Evolutionary conservation across 164 flowering plant species (phyloP).

Genomic region (Piper longum): DNA sequence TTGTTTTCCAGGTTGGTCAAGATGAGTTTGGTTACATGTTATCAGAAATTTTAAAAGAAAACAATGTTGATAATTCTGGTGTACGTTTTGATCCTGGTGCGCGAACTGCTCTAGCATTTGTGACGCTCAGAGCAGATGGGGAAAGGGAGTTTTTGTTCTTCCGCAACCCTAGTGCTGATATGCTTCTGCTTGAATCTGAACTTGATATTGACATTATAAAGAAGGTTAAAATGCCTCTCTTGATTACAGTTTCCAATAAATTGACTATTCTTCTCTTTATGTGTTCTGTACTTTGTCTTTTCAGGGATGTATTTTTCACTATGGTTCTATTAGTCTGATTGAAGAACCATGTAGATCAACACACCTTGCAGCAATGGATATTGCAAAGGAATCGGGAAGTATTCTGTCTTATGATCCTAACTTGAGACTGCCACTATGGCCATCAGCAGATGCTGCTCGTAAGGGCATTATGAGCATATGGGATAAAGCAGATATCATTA

Average conservation of each 20-base stretch:
- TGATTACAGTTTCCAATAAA: not conserved
- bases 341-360: conserved; percentile 62
- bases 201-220: conserved; percentile 38
- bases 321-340: conserved; percentile 73
- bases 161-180: conserved; percentile 80
- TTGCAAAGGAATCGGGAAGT: conserved; percentile 49
- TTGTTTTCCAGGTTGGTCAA: conserved; percentile 36
- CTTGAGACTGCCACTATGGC: conserved; percentile 66
- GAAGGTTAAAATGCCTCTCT: conserved; percentile 20
- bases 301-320: conserved; percentile 62
- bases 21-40: conserved; percentile 66
- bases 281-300: conserved; percentile 1
- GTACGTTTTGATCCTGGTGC: conserved; percentile 53
- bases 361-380: conserved; percentile 55
- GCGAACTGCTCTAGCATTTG: conserved; percentile 66
- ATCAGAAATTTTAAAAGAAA: conserved; percentile 45
- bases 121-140: conserved; percentile 60
- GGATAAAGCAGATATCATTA: conserved; percentile 62
- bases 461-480: conserved; percentile 60
- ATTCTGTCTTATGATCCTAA: conserved; percentile 71
- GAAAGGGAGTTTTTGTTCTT: conserved; percentile 74
- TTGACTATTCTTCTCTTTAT: not conserved
- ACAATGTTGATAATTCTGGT: conserved; percentile 52
- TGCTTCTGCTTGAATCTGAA: conserved; percentile 65
- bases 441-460: conserved; percentile 59